Evolutionary conservation across 306 rosid species (phyloP).

Genomic region (Vicia faba): DNA sequence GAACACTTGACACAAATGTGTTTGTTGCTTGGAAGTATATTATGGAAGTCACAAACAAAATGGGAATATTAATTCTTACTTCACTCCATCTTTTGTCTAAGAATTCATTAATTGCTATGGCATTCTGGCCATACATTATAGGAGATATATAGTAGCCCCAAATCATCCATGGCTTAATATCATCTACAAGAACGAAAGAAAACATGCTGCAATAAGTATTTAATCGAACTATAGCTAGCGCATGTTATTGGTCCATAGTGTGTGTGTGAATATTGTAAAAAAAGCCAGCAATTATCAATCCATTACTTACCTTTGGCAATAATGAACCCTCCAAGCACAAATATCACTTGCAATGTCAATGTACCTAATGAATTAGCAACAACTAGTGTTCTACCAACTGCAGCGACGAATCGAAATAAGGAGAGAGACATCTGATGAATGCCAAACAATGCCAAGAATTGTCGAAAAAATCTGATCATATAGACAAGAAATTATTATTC

Average conservation of each 20-base stretch:
- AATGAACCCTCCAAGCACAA: conserved; percentile 67
- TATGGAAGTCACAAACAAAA: conserved; percentile 13
- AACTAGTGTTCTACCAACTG: conserved; percentile 56
- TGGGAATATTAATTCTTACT: conserved; percentile 43
- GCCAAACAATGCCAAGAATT: conserved; percentile 54
- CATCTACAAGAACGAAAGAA: conserved; percentile 49
- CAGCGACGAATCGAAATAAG: conserved; percentile 63
- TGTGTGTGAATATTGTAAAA: neutral
- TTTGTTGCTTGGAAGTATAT: neutral
- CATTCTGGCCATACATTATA: conserved; percentile 91
- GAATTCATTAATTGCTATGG: conserved; percentile 75
- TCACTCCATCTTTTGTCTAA: conserved; percentile 76
- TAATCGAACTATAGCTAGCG: neutral
- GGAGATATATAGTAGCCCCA: conserved; percentile 85
- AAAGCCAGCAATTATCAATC: neutral
- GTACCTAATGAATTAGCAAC: conserved; percentile 53
- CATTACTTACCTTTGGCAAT: conserved; percentile 49
- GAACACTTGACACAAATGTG: neutral
- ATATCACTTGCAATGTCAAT: conserved; percentile 48
- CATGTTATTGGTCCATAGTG: neutral
- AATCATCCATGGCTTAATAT: conserved; percentile 65
- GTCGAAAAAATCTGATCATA: conserved; percentile 59
- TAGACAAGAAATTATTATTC: neutral
- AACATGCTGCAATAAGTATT: neutral
- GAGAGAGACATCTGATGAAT: conserved; percentile 71